Base-by-base conservation (phyloP, 23 red algal genomes). In the Cyanidioschyzon merolae region DNA sequence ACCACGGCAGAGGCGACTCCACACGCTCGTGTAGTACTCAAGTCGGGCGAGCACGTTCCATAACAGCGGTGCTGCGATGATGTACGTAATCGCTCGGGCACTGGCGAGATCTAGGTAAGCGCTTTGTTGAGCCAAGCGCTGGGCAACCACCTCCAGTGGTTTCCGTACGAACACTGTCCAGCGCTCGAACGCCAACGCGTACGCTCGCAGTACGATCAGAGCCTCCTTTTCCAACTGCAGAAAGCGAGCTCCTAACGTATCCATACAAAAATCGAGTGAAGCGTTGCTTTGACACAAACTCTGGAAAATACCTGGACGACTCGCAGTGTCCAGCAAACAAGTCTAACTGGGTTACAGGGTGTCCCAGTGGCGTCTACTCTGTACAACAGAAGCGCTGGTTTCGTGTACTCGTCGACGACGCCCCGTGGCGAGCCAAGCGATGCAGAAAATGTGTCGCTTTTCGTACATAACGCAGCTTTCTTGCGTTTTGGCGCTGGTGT, bases 41-140 rank as follows among this genome's bases (percentile, higher is more conserved):
- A 90, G 63, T 24, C 87, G 74, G 29, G 85, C 92, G 26, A 90
- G 39, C 37, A 74, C 59, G 41, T 96, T 96, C 92, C 92, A 96
- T 37, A 96, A 84, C 0, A 90, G 24, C 36, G 92, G 92, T 38
- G 86, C 84, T 7, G 87, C 21, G 1, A 85, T 68, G 7, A 87
- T 90, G 59, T 84, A 80, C 40, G 88, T 38, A 34, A 83, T 59
- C 17, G 87, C 81, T 30, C 89, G 57, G 79, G 87, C 86, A 15
- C 90, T 63, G 68, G 76, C 39, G 25, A 86, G 37, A 74, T 83
- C 84, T 0, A 71, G 12, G 7, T 7, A 71, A 7, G 32, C 3
- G 7, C 21, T 35, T 27, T 7, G 3, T 35, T 27, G 63, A 3
- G 63, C 12, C 29, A 71, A 32, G n/a, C 12, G 16, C 29, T 25